A percentile compares a stretch with the other conserved stretches of the same genome.
These are phyloP conservation scores for Candida khao-thaluensis DNA, from an alignment of 805 yeast species.

Conservation along the genomic window DNA sequence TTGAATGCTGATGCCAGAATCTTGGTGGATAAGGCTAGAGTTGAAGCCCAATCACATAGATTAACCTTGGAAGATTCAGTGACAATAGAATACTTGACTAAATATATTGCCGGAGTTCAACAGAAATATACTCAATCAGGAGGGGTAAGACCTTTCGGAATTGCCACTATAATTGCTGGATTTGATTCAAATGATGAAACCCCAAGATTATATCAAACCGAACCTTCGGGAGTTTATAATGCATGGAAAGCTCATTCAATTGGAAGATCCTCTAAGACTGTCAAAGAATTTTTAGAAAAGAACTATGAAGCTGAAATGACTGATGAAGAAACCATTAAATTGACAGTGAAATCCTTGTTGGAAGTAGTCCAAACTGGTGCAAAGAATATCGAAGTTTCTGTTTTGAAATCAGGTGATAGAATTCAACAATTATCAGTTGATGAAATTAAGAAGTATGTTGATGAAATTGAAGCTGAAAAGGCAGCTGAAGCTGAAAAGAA, in stretches of 20 bases:
- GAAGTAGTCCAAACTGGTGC: slow-evolving; percentile 99
- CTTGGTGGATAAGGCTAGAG: slow-evolving; percentile 89
- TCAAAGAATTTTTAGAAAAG: slow-evolving; percentile 91
- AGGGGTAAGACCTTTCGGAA: slow-evolving; percentile 98
- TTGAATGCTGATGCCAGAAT: slow-evolving; percentile 98
- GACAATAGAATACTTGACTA: slow-evolving; percentile 84
- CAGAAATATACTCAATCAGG: slow-evolving; percentile 97
- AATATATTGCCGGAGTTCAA: slow-evolving; percentile 96
- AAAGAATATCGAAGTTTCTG: slow-evolving; percentile 88
- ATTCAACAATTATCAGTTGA: slow-evolving; percentile 64
- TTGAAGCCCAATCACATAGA: slow-evolving; percentile 93
- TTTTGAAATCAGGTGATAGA: slow-evolving; percentile 68
- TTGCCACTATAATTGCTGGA: slow-evolving; percentile 92
- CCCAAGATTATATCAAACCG: slow-evolving; percentile 90
- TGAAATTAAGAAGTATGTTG: slow-evolving; percentile 71
- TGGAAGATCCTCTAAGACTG: slow-evolving; percentile 93
- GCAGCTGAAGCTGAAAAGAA: slow-evolving; percentile 77
- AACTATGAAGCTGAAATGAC: slow-evolving; percentile 65
- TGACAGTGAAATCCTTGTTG: slow-evolving; percentile 81
- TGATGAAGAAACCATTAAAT: slow-evolving; percentile 70
- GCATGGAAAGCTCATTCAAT: slow-evolving; percentile 99
- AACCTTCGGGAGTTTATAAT: slow-evolving; percentile 94
- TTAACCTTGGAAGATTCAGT: slow-evolving; percentile 95
- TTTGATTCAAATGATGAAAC: slow-evolving; percentile 81
- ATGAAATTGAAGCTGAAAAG: slow-evolving; percentile 84